phyloP scores from a whole-genome alignment of 1,284 basidiomycete species.

The Pyrrhoderma noxium region DNA sequence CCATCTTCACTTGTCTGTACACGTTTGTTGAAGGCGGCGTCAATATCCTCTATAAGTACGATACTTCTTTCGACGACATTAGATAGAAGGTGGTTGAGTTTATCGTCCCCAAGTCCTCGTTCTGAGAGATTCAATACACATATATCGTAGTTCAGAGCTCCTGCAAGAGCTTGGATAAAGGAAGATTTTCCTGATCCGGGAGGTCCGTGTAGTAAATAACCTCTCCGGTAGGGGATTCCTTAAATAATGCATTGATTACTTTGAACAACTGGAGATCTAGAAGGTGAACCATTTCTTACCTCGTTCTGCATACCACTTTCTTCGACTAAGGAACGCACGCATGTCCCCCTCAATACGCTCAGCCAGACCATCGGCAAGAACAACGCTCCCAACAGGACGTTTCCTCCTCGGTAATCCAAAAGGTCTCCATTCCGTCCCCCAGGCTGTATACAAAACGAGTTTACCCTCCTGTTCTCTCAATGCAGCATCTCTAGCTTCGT shows the following conservation, averaged over 20 bases:
- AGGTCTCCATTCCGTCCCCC: slow-evolving; percentile 94
- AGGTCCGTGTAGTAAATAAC: slow-evolving; percentile 92
- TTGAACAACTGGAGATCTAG: too few relatives aligned
- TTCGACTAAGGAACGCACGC: slow-evolving; percentile 73
- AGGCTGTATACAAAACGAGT: slow-evolving; percentile 93
- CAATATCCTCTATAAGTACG: slow-evolving; percentile 93
- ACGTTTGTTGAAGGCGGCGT: slow-evolving; percentile 94
- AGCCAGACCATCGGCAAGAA: slow-evolving; percentile 73
- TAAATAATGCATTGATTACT: slow-evolving; percentile 3
- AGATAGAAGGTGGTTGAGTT: slow-evolving; percentile 88
- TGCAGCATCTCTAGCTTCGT: slow-evolving; percentile 86
- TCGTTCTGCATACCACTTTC: slow-evolving; percentile 95
- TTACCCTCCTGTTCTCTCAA: slow-evolving; percentile 87
- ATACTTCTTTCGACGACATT: slow-evolving; percentile 92
- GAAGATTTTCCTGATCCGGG: slow-evolving; percentile 98
- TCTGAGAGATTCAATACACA: slow-evolving; percentile 96
- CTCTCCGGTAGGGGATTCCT: slow-evolving; percentile 97
- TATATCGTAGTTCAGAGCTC: slow-evolving; percentile 89
- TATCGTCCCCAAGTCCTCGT: slow-evolving; percentile 94
- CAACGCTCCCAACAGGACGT: slow-evolving; percentile 86
- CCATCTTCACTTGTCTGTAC: slow-evolving; percentile 87
- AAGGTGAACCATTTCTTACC: slow-evolving; percentile 45
- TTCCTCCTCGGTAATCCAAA: slow-evolving; percentile 91
- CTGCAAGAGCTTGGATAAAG: slow-evolving; percentile 96
- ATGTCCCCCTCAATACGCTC: slow-evolving; percentile 80